Conservation (phyloP, 176 grass and related monocot genomes). For the Triticum monococcum region DNA sequence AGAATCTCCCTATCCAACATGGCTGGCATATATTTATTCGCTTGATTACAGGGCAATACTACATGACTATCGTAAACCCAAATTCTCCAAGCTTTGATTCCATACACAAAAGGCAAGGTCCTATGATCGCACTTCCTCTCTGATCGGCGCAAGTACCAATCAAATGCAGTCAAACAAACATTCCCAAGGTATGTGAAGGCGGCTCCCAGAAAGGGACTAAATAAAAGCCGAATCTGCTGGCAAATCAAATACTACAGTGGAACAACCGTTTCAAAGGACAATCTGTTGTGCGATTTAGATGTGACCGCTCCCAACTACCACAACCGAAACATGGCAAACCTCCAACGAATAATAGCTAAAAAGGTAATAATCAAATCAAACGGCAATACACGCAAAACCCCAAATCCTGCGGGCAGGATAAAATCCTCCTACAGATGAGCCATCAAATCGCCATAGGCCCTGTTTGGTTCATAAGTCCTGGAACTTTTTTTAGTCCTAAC, state of each 20-base stretch:
- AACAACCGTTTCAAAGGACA: background rate
- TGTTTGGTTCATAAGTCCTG: too few relatives aligned
- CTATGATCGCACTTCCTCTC: background rate
- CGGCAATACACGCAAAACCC: background rate
- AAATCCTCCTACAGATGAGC: background rate
- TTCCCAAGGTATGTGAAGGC: background rate
- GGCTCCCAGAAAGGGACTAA: background rate
- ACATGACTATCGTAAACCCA: background rate
- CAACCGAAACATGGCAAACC: background rate
- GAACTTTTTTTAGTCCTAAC: too few relatives aligned
- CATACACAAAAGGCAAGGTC: background rate
- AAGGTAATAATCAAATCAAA: background rate
- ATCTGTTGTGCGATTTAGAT: background rate
- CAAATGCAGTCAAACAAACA: background rate
- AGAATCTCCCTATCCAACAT: background rate
- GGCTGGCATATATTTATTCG: background rate
- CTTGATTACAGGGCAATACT: background rate
- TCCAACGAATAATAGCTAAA: background rate
- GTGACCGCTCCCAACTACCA: background rate
- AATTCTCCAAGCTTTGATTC: background rate
- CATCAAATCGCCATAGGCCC: background rate
- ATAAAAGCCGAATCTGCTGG: background rate
- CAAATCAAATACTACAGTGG: background rate
- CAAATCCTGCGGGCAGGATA: background rate
- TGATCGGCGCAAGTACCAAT: background rate